These are phyloP conservation scores for Mycena latifolia DNA, from an alignment of 768 basidiomycete genomes.

Conservation along the genomic window DNA sequence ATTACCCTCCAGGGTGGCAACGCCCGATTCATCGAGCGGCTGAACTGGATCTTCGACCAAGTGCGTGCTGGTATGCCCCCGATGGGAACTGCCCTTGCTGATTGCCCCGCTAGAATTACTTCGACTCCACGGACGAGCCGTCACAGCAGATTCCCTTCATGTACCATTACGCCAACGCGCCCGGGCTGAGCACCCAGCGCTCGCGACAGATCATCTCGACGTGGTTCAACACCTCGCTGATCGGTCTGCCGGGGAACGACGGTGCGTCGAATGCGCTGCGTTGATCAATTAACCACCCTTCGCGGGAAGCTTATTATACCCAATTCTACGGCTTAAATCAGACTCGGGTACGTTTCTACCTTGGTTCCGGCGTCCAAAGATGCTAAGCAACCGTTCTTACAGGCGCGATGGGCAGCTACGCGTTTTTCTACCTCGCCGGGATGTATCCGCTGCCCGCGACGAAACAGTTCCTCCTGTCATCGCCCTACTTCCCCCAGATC, in stretches of 20 bases:
- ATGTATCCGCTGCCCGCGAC: constrained; percentile 76
- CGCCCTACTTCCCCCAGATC: constrained; percentile 71
- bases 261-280: constrained; percentile 53
- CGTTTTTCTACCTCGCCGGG: constrained; percentile 68
- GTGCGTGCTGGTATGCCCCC: constrained; percentile 42
- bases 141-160: constrained; percentile 78
- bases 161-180: constrained; percentile 76
- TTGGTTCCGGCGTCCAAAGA: constrained; percentile 31
- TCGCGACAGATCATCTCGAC: constrained; percentile 67
- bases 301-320: constrained; percentile 18
- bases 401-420: constrained; percentile 77
- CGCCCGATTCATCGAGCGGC: constrained; percentile 63
- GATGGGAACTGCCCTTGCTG: no score
- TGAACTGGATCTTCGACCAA: constrained; percentile 70
- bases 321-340: constrained; percentile 21
- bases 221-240: constrained; percentile 67
- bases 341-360: constrained; percentile 42
- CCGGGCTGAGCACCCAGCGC: constrained; percentile 68
- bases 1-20: constrained; percentile 72
- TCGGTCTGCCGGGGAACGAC: constrained; percentile 75
- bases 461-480: constrained; percentile 68
- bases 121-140: constrained; percentile 73
- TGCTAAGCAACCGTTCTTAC: constrained; percentile 15
- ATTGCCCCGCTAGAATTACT: constrained; percentile 64
- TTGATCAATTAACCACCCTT: constrained; percentile 10